Base-by-base conservation (phyloP, 1,284 basidiomycete genomes). In the Cutaneotrichosporon curvatum region DNA sequence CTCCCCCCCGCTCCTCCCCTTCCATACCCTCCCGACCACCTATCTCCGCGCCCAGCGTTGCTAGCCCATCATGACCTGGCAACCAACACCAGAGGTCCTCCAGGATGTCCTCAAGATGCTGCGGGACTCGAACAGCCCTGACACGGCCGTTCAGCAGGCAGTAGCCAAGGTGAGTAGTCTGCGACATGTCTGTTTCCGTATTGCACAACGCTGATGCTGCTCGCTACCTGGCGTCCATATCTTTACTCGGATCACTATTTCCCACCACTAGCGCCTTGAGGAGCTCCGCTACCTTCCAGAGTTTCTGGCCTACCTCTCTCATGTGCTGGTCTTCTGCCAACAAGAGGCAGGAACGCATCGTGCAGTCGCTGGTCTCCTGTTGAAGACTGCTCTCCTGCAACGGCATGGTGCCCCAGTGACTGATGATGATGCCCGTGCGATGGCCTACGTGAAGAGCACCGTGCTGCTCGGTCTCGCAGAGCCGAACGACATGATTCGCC, bases 221-320 rank as follows among this genome's bases (percentile, higher is more conserved):
- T 31, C n/a, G n/a, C n/a, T n/a, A n/a, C n/a, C n/a, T n/a, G n/a
- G n/a, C n/a, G n/a, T n/a, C 35, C 4, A 15, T 36, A 31, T 21
- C 35, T 37, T 23, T 35, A 21, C 12, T 28, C 25, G n/a, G n/a
- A n/a, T n/a, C n/a, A n/a, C n/a, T n/a, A n/a, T n/a, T 28, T 28
- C 25, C 8, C 12, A 7, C 40, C 30, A 14, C 51, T 64, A 92
- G 88, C 90, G 89, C 80, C 79, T 94, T 51, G 87, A 88, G 67
- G 80, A 78, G 59, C 91, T 92, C 72, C 86, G 87, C 68, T 81
- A 81, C 63, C 82, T 84, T 50, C 87, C 90, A 45, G 89, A 94
- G 72, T 98, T 97, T 72, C 85, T 94, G 55, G 91, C 86, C 57
- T 98, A 99, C 79, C 82, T 98, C 52, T 87, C 87, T 37, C 89